These are phyloP conservation scores for Glycyrrhiza uralensis DNA, from an alignment of 306 rosid genomes.

Conservation along the genomic window DNA sequence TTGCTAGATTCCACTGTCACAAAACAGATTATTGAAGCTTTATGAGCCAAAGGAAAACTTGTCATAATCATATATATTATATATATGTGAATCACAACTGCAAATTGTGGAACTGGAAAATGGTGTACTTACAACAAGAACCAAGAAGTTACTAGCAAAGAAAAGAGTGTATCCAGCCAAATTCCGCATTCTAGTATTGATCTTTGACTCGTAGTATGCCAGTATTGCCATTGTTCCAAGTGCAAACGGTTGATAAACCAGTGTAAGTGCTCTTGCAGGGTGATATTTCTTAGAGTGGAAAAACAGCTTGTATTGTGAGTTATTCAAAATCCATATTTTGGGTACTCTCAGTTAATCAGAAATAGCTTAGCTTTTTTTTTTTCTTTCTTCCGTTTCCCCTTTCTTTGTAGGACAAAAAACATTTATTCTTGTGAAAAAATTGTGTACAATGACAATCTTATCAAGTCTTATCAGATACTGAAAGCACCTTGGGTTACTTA, in stretches of 20 bases:
- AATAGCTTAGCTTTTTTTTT: no score
- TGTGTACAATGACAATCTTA: not conserved
- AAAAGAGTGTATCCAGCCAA: slow-evolving; percentile 60
- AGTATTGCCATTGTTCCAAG: slow-evolving; percentile 47
- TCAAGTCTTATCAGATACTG: not conserved
- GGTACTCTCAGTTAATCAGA: not conserved
- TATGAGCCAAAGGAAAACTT: not conserved
- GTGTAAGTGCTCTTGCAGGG: slow-evolving; percentile 78
- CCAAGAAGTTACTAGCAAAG: slow-evolving; percentile 47
- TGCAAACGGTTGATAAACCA: slow-evolving; percentile 78
- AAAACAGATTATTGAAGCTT: not conserved
- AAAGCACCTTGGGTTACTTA: no score
- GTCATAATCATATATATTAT: no score
- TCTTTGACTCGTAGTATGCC: slow-evolving; percentile 59
- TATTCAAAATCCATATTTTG: not conserved
- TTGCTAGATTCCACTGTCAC: slow-evolving; percentile 68
- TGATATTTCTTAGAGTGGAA: slow-evolving; percentile 53
- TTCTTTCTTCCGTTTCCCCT: not conserved
- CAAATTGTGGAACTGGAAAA: not conserved
- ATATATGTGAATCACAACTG: not conserved
- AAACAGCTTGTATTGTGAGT: not conserved
- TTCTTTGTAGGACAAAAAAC: not conserved
- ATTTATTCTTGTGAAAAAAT: not conserved
- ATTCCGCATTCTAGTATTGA: slow-evolving; percentile 67
- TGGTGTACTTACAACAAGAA: slow-evolving; percentile 60